phyloP scores from a whole-genome alignment of 768 basidiomycete genomes.

The Naganishia kalamii region DNA sequence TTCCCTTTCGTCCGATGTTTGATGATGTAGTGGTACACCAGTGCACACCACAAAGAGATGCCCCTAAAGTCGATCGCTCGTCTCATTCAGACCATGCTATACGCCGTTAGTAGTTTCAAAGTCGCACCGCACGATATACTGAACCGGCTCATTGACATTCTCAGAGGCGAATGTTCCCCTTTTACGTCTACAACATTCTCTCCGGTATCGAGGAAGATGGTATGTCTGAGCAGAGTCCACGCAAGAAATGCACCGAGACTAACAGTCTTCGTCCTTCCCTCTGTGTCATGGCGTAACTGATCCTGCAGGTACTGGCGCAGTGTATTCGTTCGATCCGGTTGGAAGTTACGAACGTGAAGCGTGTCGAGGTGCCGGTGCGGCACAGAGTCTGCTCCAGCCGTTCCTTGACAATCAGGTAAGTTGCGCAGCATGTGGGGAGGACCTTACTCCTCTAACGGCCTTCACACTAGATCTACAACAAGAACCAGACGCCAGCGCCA shows the following conservation, averaged over 20 bases:
- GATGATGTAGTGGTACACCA: slow-evolving; percentile 80
- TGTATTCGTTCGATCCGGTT: slow-evolving; percentile 99
- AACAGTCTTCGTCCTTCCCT: background rate
- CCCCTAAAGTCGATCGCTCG: slow-evolving; percentile 94
- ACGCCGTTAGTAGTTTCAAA: slow-evolving; percentile 52
- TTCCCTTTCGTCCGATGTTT: background rate
- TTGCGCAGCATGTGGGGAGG: slow-evolving; percentile 12
- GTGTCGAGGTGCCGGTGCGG: slow-evolving; percentile 92
- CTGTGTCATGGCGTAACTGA: background rate
- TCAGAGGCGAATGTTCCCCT: slow-evolving; percentile 64
- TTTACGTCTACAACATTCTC: slow-evolving; percentile 93
- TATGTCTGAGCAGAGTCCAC: slow-evolving; percentile 49
- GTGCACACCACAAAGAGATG: slow-evolving; percentile 96
- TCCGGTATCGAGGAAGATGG: slow-evolving; percentile 95
- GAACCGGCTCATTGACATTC: background rate
- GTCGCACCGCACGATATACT: slow-evolving; percentile 56
- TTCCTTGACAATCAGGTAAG: slow-evolving; percentile 97
- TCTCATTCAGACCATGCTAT: slow-evolving; percentile 96
- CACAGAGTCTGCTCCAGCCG: slow-evolving; percentile 88
- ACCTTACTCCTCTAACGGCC: background rate
- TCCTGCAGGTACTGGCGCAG: slow-evolving; percentile 75
- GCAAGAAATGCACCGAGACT: background rate
- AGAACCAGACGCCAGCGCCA: slow-evolving; percentile 76
- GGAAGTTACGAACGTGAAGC: slow-evolving; percentile 96
- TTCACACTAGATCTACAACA: slow-evolving; percentile 78